phyloP scores from a whole-genome alignment of 441 rosid species.

The Syzygium malaccense region DNA sequence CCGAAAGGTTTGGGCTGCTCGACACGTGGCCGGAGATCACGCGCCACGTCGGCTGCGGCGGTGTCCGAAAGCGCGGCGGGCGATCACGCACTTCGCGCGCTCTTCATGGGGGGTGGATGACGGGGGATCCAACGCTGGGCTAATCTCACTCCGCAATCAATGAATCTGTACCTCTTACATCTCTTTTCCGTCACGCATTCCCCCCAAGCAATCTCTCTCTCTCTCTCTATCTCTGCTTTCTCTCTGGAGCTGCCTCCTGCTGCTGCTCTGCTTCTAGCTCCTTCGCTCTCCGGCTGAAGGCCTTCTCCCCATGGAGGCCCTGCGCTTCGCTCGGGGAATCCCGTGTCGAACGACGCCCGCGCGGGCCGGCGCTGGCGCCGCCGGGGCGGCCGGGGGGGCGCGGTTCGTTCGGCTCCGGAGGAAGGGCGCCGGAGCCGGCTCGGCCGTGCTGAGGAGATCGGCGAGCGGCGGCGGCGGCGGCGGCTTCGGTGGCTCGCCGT shows the following conservation, averaged over 20 bases:
- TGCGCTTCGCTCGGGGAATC: background rate
- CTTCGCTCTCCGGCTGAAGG: background rate
- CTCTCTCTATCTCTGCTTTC: background rate
- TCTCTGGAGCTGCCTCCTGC: no score
- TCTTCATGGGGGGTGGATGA: background rate
- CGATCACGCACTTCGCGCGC: background rate
- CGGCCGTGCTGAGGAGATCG: conserved; percentile 22
- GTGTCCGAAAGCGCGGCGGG: background rate
- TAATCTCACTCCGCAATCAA: background rate
- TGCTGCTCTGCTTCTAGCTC: background rate
- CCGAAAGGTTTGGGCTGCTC: background rate
- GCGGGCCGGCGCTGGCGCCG: background rate
- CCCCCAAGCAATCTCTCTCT: background rate
- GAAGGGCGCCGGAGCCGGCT: conserved; percentile 10
- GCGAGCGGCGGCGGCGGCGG: conserved; percentile 5
- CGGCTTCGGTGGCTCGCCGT: background rate
- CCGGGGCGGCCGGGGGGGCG: background rate
- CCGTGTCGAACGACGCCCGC: background rate
- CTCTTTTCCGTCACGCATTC: background rate
- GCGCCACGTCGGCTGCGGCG: background rate
- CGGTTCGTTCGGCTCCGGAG: conserved; percentile 17
- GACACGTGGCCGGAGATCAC: background rate
- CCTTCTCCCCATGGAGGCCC: background rate
- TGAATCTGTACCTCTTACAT: background rate
- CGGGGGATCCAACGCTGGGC: background rate